Evolutionary conservation across 495 filamentous ascomycete species (phyloP), one percentile per base, ranked within the genome.

Genomic region (Tuber aestivum): DNA sequence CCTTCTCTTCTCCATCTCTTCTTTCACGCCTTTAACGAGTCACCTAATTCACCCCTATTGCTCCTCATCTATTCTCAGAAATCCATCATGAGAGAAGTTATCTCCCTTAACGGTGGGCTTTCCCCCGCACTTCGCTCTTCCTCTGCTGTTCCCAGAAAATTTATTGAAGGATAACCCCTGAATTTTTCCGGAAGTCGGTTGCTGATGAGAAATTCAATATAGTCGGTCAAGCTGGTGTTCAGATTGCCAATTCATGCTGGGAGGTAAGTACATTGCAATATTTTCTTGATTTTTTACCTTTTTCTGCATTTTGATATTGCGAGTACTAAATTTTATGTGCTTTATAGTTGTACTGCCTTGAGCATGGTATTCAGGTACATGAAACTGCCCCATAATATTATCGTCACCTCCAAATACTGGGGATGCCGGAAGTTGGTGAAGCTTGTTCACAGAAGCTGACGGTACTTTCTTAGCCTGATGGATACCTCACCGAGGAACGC

Each of bases 211-310:
- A 75, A 72, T 80, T 83, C 83, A 84, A 74, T 85, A 88, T 83
- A 99, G 95, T 99, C 87, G 95, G 95, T 87, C 95, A 99, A 89
- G 95, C 95, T 84, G 95, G 95, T 91, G 97, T 96, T 90, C 95
- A 99, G 86, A 99, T 99, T 85, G 95, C 94, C 86, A 99, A 99
- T 88, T 95, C 96, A 80, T 99, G 96, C 90, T 99, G 95, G 95
- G 95, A 99, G 94, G 95, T 99, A 88, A 86, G 92, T 86, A 65
- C 27, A 65, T 65, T 65, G 56, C 56, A 65, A 35, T 65, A 12
- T 65, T 65, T 82, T 82, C 75, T 42, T 71, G 35, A 80, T 80
- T 70, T 73, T 81, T 78, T 70, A 32, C 14, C 74, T 16, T n/a
- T 69, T 32, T 9, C 48, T 69, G 21, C 32, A 50, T 50, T 38